Percentiles rank a stretch among this genome's conserved stretches.
phyloP scores from a whole-genome alignment of 2,329 filamentous ascomycete genomes.

The Cladobotryum protrusum region DNA sequence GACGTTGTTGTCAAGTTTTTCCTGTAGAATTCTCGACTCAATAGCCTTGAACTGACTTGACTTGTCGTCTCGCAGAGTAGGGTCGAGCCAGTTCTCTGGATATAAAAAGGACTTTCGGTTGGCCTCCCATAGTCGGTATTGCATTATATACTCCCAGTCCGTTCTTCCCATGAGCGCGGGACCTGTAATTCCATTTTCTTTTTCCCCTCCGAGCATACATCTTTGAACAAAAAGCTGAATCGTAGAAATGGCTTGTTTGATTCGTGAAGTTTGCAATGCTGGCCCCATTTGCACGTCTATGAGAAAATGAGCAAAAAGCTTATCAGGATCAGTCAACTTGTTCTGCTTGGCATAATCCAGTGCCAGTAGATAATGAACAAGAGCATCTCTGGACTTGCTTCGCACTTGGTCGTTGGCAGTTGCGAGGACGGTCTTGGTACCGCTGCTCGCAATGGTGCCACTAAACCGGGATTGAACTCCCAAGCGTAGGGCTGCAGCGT shows the following conservation, averaged over 20 bases:
- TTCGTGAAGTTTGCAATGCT: slow-evolving; percentile 11
- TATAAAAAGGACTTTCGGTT: slow-evolving; percentile 9
- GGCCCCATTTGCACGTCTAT: slow-evolving; percentile 14
- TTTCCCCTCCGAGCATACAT: slow-evolving; percentile 11
- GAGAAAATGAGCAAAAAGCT: slow-evolving; percentile 7
- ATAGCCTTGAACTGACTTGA: neutral
- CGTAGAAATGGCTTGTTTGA: slow-evolving; percentile 13
- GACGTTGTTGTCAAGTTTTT: neutral
- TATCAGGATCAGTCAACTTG: neutral
- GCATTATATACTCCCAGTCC: slow-evolving; percentile 2
- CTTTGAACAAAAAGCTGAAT: slow-evolving; percentile 15
- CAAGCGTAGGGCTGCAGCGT: neutral
- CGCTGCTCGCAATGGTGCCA: neutral
- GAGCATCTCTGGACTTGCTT: neutral
- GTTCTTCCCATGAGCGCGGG: neutral
- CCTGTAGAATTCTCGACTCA: slow-evolving; percentile 3
- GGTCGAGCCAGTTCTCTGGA: slow-evolving; percentile 11
- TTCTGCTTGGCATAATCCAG: neutral
- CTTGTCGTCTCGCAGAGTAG: slow-evolving; percentile 8
- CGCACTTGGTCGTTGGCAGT: neutral
- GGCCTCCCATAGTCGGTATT: slow-evolving; percentile 8
- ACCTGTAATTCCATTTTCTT: neutral
- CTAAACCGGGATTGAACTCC: neutral
- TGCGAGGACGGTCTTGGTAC: neutral
- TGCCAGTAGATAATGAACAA: neutral